Conservation (phyloP, 768 basidiomycete genomes). For the Hygrophorus pudorinus region DNA sequence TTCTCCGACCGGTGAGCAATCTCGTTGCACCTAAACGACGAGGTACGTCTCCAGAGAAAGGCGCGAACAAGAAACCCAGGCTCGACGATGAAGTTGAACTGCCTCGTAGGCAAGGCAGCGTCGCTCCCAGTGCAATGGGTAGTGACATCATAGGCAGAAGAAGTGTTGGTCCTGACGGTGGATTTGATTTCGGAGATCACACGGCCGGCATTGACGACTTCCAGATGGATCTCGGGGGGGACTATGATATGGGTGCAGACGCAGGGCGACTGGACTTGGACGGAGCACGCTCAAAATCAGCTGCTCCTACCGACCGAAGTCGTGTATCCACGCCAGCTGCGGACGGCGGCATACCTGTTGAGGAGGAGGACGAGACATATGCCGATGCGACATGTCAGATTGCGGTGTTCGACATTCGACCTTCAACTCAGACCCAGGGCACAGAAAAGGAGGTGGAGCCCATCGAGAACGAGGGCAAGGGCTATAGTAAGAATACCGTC, state of each 20-base stretch:
- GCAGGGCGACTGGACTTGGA: conserved; percentile 28
- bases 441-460: conserved; percentile 30
- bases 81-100: conserved; percentile 24
- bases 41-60: conserved; percentile 45
- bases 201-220: conserved; percentile 53
- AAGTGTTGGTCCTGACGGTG: conserved; percentile 45
- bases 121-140: conserved; percentile 45
- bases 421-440: conserved; percentile 41
- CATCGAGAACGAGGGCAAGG: conserved; percentile 49
- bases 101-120: conserved; percentile 15
- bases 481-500: conserved; percentile 83
- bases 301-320: conserved; percentile 45
- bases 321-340: conserved; percentile 59
- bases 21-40: conserved; percentile 47
- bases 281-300: conserved; percentile 33
- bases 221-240: conserved; percentile 53
- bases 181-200: conserved; percentile 55
- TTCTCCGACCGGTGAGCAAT: conserved; percentile 64
- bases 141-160: conserved; percentile 45
- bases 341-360: conserved; percentile 32
- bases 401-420: conserved; percentile 66
- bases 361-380: conserved; percentile 56
- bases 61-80: conserved; percentile 50
- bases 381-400: conserved; percentile 69
- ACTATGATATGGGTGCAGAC: conserved; percentile 29